Evolutionary conservation across 2,329 filamentous ascomycete species (phyloP), one percentile per base, ranked within the genome.

Genomic region (Elsinoe perseae): DNA sequence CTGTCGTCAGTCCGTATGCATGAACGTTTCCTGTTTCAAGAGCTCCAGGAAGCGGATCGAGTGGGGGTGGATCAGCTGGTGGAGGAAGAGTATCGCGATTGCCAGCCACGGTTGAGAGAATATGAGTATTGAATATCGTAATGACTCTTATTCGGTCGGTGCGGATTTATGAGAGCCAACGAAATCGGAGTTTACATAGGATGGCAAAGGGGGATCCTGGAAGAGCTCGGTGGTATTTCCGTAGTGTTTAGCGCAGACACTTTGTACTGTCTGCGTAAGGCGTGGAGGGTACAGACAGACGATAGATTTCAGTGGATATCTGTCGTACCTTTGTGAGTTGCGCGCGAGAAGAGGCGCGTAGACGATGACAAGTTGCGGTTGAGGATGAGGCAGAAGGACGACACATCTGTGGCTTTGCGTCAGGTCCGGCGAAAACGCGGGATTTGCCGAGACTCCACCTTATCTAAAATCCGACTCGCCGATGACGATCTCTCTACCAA

Each of bases 1-100:
- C 59, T 44, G 61, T 62, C 21, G 58, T 61, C 61, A 65, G 56
- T 34, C 62, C 58, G 38, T 63, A 60, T 36, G 61, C 63, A 66
- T 68, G 61, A 58, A 62, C 48, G 58, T 60, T 63, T 56, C 38
- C 38, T 36, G 53, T 44, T 44, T 44, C 53, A 10, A 48, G 28
- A 48, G 40, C 42, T 30, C 53, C 25, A 25, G 27, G 36, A 27
- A 34, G 53, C n/a, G 27, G 53, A 36, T 46, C 40, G 38, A 25
- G 18, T 20, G 42, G 42, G 2, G 53, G 18, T 21, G 21, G 40
- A 44, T 44, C 38, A n/a, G 40, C 40, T 48, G 53, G 38, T n/a
- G 53, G 42, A 56, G 53, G 38, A 12, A 32, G 25, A 48, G 10
- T 32, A 27, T 48, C 23, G 28, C 53, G 42, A 28, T 36, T 20